A percentile compares a stretch with the other conserved stretches of the same genome.
Evolutionary conservation across 169 alveolate genomes (phyloP).

Genomic region (Cryptosporidium felis): DNA sequence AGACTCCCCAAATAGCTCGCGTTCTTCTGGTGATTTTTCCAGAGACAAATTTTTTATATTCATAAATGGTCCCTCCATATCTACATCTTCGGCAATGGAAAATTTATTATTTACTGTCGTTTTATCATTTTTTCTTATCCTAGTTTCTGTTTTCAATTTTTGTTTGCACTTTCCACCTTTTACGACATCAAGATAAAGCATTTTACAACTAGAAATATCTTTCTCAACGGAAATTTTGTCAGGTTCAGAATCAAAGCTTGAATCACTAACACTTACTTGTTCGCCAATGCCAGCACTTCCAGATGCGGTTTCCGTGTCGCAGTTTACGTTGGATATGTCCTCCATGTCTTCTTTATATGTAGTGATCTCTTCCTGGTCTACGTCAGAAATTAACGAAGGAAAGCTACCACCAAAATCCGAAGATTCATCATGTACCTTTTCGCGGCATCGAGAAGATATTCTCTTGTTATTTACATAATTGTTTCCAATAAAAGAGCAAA

Average conservation of each 20-base stretch:
- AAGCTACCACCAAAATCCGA: too few species aligned
- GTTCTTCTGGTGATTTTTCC: background rate
- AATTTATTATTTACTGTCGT: background rate
- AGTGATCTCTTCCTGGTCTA: background rate
- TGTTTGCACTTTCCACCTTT: constrained; percentile 1
- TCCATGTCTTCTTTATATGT: background rate
- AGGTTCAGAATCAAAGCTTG: constrained; percentile 27
- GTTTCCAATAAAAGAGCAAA: too few species aligned
- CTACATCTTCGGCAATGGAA: background rate
- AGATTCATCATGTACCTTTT: too few species aligned
- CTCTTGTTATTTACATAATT: too few species aligned
- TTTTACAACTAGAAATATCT: background rate
- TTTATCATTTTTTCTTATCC: background rate
- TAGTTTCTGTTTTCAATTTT: background rate
- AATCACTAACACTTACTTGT: background rate
- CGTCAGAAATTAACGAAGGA: constrained; percentile 8
- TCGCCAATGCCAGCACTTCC: constrained; percentile 7
- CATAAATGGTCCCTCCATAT: background rate
- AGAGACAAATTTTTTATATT: background rate
- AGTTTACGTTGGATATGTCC: background rate
- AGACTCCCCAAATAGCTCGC: constrained; percentile 19
- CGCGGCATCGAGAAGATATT: too few species aligned
- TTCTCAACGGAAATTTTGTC: constrained; percentile 6
- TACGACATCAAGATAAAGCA: constrained; percentile 62
- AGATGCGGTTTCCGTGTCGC: constrained; percentile 37